Percentiles rank a stretch among this genome's conserved stretches.
These are phyloP conservation scores for Ustilago lituana DNA, from an alignment of 1,284 basidiomycete genomes.

Conservation along the genomic window DNA sequence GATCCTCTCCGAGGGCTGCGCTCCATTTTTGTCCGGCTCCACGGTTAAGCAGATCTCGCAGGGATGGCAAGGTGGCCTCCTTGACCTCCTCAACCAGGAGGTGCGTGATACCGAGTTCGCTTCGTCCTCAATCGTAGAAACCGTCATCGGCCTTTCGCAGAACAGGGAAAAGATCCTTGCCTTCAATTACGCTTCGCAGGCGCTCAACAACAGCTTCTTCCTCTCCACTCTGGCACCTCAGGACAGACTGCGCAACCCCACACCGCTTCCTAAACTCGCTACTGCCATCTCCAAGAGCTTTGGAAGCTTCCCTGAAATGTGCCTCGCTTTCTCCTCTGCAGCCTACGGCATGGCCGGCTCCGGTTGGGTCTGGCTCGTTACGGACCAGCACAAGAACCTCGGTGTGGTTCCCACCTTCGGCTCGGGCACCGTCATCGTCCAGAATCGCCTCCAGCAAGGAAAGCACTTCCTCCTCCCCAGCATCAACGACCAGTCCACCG, in stretches of 20 bases:
- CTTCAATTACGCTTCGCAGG: slow-evolving; percentile 91
- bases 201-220: slow-evolving; percentile 96
- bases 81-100: slow-evolving; percentile 64
- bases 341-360: slow-evolving; percentile 78
- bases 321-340: slow-evolving; percentile 80
- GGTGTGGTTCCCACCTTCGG: slow-evolving; percentile 86
- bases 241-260: slow-evolving; percentile 29
- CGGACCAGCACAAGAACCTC: slow-evolving; percentile 74
- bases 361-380: slow-evolving; percentile 89
- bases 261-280: slow-evolving; percentile 66
- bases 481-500: slow-evolving; percentile 55
- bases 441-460: slow-evolving; percentile 56
- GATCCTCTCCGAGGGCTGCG: slow-evolving; percentile 51
- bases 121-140: slow-evolving; percentile 76
- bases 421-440: slow-evolving; percentile 85
- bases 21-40: slow-evolving; percentile 56
- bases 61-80: slow-evolving; percentile 61
- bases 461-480: slow-evolving; percentile 49
- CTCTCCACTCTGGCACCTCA: slow-evolving; percentile 74
- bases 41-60: slow-evolving; percentile 60
- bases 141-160: slow-evolving; percentile 77
- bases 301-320: slow-evolving; percentile 76
- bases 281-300: slow-evolving; percentile 72
- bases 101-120: slow-evolving; percentile 73
- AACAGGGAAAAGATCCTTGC: slow-evolving; percentile 76